Evolutionary conservation across 306 rosid species (phyloP).

Genomic region (Chamaecrista fasciculata): DNA sequence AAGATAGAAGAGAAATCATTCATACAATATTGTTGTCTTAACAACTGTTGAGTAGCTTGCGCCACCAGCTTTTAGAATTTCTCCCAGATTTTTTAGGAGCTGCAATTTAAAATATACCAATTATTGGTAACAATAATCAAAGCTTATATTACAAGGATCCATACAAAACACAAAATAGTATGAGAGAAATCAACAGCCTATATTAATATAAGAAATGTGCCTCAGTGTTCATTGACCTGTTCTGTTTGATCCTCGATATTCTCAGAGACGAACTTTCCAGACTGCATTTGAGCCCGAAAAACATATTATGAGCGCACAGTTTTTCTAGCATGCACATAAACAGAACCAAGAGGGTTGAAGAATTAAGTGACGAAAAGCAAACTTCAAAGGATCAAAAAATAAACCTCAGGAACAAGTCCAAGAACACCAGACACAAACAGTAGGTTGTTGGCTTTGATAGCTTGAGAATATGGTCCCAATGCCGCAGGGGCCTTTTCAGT

Average conservation of each 20-base stretch:
- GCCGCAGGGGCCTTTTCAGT: conserved; percentile 96
- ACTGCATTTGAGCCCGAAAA: conserved; percentile 44
- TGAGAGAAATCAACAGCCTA: not conserved
- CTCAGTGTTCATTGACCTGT: conserved; percentile 52
- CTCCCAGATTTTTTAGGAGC: conserved; percentile 93
- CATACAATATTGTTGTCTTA: conserved; percentile 88
- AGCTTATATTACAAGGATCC: not conserved
- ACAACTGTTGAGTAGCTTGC: conserved; percentile 79
- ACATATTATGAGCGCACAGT: conserved; percentile 1
- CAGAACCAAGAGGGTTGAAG: not conserved
- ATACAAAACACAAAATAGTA: conserved; percentile 13
- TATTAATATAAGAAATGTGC: too few relatives aligned
- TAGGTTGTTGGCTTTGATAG: conserved; percentile 77
- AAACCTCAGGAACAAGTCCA: conserved; percentile 91
- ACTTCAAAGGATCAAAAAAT: not conserved
- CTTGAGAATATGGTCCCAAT: conserved; percentile 95
- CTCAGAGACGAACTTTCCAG: conserved; percentile 80
- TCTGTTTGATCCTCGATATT: conserved; percentile 86
- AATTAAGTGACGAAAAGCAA: not conserved
- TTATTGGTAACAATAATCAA: conserved; percentile 1
- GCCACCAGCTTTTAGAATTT: conserved; percentile 85
- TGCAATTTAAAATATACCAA: conserved; percentile 30
- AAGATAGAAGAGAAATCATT: not conserved
- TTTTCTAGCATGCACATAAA: not conserved
- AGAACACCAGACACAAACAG: conserved; percentile 87